Conservation (phyloP, 2,329 filamentous ascomycete species). For the Malbranchea zuffiana region DNA sequence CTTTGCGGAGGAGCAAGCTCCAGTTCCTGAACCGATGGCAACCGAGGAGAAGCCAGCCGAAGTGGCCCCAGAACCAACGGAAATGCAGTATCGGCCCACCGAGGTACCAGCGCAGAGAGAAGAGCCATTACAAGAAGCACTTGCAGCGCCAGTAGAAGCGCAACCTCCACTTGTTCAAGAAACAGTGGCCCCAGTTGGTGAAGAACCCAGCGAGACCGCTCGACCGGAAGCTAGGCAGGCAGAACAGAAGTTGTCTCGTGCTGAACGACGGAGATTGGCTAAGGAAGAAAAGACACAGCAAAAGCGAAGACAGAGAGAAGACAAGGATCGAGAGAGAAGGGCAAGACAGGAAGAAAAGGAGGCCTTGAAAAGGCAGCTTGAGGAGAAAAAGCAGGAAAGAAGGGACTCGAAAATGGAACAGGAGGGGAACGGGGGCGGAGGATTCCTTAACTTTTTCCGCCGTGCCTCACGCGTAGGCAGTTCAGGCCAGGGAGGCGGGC, state of each 20-base stretch:
- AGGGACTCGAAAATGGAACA: conserved; percentile 7
- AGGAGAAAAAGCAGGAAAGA: conserved; percentile 2
- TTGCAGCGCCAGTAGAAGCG: neutral
- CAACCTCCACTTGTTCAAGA: too few species aligned
- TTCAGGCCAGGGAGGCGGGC: too few species aligned
- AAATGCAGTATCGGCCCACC: neutral
- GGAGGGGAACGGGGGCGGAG: too few species aligned
- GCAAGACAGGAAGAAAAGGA: conserved; percentile 4
- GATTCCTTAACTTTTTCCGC: too few species aligned
- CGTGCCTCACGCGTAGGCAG: too few species aligned
- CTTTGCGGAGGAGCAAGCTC: neutral
- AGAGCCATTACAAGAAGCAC: too few species aligned
- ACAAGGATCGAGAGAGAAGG: conserved; percentile 8
- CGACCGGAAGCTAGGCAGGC: neutral
- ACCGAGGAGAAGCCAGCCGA: neutral
- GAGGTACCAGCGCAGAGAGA: too few species aligned
- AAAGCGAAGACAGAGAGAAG: conserved; percentile 10
- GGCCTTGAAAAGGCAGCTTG: conserved; percentile 1
- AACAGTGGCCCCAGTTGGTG: neutral
- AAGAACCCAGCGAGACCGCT: neutral
- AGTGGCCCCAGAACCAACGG: neutral
- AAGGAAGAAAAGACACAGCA: conserved; percentile 11
- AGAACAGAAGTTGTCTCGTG: neutral
- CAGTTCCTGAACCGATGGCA: neutral
- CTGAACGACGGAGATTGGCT: conserved; percentile 5